phyloP scores from a whole-genome alignment of 2,329 filamentous ascomycete species.

The Aspergillus sp. region DNA sequence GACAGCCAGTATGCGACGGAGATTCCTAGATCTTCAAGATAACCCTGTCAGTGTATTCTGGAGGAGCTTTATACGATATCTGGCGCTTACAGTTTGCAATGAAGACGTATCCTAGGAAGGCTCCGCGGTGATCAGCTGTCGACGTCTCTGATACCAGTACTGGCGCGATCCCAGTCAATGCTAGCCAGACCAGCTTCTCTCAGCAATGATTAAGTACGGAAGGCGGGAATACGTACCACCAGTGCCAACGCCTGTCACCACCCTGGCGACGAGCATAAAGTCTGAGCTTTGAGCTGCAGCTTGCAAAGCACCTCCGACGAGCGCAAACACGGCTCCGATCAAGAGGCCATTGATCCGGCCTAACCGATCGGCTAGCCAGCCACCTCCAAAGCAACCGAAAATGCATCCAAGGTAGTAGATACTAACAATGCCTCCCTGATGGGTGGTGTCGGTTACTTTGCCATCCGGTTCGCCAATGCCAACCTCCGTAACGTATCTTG shows the following conservation, averaged over 20 bases:
- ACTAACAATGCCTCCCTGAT: slow-evolving; percentile 54
- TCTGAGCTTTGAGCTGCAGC: slow-evolving; percentile 43
- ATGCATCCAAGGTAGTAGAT: slow-evolving; percentile 54
- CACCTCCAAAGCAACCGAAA: slow-evolving; percentile 50
- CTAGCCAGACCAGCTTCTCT: slow-evolving; percentile 11
- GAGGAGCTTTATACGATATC: too few relatives aligned
- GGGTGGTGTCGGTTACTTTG: slow-evolving; percentile 47
- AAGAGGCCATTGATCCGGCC: slow-evolving; percentile 54
- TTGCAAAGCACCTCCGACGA: slow-evolving; percentile 51
- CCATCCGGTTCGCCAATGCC: slow-evolving; percentile 47
- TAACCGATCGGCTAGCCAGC: slow-evolving; percentile 48
- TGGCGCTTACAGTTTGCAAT: slow-evolving; percentile 45
- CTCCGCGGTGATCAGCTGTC: slow-evolving; percentile 46
- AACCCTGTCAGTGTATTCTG: too few relatives aligned
- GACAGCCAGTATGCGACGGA: slow-evolving; percentile 38
- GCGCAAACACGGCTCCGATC: slow-evolving; percentile 46
- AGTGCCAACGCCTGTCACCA: slow-evolving; percentile 53
- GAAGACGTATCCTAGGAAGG: slow-evolving; percentile 49
- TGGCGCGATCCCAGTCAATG: slow-evolving; percentile 49
- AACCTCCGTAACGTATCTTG: slow-evolving; percentile 37
- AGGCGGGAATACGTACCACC: slow-evolving; percentile 35
- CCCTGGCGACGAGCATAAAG: slow-evolving; percentile 50
- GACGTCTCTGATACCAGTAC: slow-evolving; percentile 51
- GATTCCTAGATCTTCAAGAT: slow-evolving; percentile 44
- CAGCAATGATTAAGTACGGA: too few relatives aligned